Evolutionary conservation across 2,329 filamentous ascomycete genomes (phyloP), one percentile per base, ranked within the genome.

Genomic region (Hypoxylon sp.): DNA sequence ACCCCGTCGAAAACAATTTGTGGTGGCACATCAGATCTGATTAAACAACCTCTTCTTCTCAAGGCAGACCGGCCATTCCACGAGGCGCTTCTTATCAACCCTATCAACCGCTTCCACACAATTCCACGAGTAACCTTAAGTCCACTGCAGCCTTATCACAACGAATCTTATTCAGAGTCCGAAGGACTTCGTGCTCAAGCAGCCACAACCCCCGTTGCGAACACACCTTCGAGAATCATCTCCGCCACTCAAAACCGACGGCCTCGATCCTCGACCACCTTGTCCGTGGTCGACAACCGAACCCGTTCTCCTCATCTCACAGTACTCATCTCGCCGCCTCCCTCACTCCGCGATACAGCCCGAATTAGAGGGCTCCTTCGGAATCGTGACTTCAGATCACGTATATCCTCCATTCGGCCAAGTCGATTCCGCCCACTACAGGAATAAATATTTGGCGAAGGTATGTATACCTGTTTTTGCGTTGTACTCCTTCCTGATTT

Each of bases 1-100:
- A 64, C 62, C 62, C 63, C 57, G 53, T 61, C 41, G 58, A 65
- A 56, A 60, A 60, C 59, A 53, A 45, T 62, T 65, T 52, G 47
- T 61, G 53, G 62, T 56, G 52, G 51, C 12, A 46, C 48, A 56
- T 52, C 60, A 63, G 52, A 64, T 64, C 56, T 51, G 34, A 68
- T 61, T 60, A 51, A 67, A 67, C 27, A 63, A 53, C 62, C 41
- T 56, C 53, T 30, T 54, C 43, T 29, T 51, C 51, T 46, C 29
- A 47, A 53, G 16, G 19, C 41, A 59, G 25, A 60, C 54, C 25
- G 23, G 23, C 41, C 50, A 27, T 32, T 50, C 21, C 27, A 51
- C 50, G 34, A 59, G 50, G 37, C 34, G 27, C 61, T 54, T 60
- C 50, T 50, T 60, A 37, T 51, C 19, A 53, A 30, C 25, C 39